Conservation (phyloP, 2,329 filamentous ascomycete genomes). For the Dactylellina leptospora region DNA sequence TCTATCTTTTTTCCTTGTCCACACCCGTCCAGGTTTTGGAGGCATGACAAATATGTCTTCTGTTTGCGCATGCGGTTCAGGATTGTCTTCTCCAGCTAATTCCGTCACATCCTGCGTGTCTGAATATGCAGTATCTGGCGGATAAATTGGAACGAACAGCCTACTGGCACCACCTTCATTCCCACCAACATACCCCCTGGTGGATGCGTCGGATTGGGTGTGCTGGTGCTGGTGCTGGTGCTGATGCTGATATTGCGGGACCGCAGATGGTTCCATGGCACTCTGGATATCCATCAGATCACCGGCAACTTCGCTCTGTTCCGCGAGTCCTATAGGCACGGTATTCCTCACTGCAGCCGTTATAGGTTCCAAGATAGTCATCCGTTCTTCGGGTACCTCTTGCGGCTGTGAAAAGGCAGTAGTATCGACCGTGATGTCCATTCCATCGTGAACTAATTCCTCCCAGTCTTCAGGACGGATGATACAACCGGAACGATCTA, state of each 20-base stretch:
- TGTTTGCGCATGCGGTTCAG: conserved; percentile 5
- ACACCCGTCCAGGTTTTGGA: conserved; percentile 3
- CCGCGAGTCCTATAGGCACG: neutral
- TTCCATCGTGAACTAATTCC: conserved; percentile 39
- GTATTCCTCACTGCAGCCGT: neutral
- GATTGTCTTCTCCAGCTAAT: conserved; percentile 28
- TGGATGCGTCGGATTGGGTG: neutral
- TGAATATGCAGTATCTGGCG: neutral
- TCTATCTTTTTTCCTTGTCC: neutral
- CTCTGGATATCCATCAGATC: conserved; percentile 42
- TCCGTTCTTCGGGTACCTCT: conserved; percentile 2
- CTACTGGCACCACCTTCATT: neutral
- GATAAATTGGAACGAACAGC: conserved; percentile 6
- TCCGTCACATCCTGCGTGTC: neutral
- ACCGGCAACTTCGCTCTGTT: conserved; percentile 27
- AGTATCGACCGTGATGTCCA: conserved; percentile 47
- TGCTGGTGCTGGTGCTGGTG: no score
- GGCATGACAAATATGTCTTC: conserved; percentile 22
- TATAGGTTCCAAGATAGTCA: conserved; percentile 17
- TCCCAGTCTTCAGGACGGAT: conserved; percentile 47
- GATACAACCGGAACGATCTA: conserved; percentile 37
- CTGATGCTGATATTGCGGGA: neutral
- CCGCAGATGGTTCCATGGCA: conserved; percentile 2
- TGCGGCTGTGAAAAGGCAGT: conserved; percentile 10
- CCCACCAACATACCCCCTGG: neutral